phyloP scores from a whole-genome alignment of 2,329 filamentous ascomycete genomes.

The Trichoderma hamatum region DNA sequence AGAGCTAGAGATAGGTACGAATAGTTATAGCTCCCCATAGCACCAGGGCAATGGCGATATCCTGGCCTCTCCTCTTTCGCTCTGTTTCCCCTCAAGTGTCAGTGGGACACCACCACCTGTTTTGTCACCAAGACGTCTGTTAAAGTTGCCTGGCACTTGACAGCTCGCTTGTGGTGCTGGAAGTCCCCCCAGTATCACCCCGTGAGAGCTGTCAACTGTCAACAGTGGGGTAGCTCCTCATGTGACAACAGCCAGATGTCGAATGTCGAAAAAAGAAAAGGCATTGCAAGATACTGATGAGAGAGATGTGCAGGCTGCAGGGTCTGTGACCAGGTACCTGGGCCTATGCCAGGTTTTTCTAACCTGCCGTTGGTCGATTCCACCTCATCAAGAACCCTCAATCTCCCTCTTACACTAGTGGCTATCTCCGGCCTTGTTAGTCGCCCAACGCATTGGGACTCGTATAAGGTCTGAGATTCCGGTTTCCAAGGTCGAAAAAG shows the following conservation, averaged over 20 bases:
- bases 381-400: background rate
- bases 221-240: background rate
- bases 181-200: background rate
- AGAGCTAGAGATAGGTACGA: background rate
- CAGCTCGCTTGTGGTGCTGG: background rate
- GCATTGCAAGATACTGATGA: background rate
- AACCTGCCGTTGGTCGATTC: background rate
- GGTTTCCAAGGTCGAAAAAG: background rate
- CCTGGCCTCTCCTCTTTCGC: background rate
- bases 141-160: background rate
- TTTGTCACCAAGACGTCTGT: background rate
- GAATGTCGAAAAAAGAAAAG: background rate
- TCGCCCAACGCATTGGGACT: constrained; percentile 22
- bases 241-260: background rate
- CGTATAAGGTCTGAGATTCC: background rate
- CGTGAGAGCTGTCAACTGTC: background rate
- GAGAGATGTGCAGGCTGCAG: background rate
- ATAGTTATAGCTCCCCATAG: background rate
- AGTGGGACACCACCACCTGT: background rate
- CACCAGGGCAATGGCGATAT: background rate
- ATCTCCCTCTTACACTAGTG: constrained; percentile 10
- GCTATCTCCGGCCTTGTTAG: background rate
- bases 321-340: constrained; percentile 21
- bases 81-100: too few species aligned
- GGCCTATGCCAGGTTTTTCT: background rate